phyloP scores from a whole-genome alignment of 1,284 basidiomycete species.

The Nidula niveotomentosa region DNA sequence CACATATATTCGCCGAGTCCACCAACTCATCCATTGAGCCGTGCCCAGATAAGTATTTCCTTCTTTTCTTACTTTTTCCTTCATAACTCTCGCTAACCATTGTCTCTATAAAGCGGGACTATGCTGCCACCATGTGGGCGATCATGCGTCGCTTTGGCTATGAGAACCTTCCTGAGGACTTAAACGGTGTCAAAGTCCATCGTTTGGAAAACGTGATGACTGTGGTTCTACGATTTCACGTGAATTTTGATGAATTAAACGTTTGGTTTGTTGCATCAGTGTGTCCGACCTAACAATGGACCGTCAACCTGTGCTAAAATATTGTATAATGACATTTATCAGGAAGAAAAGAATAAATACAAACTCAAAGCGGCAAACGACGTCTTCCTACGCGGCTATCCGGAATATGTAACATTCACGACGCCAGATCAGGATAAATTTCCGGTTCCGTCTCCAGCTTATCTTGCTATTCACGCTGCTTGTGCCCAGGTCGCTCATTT shows the following conservation, averaged over 20 bases:
- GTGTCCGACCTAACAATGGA: constrained; percentile 1
- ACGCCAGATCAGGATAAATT: constrained; percentile 14
- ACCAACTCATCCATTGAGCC: constrained; percentile 9
- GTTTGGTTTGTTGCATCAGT: constrained; percentile 27
- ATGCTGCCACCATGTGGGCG: constrained; percentile 14
- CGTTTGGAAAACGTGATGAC: constrained; percentile 27
- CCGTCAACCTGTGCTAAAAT: neutral
- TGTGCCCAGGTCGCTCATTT: constrained; percentile 33
- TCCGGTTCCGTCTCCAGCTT: constrained; percentile 18
- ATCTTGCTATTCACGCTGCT: constrained; percentile 31
- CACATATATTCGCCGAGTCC: constrained; percentile 19
- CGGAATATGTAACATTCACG: constrained; percentile 18
- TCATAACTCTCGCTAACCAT: constrained; percentile 1
- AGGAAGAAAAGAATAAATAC: neutral
- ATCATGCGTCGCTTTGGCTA: constrained; percentile 17
- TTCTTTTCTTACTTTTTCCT: neutral
- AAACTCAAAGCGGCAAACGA: neutral
- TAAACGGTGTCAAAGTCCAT: constrained; percentile 20
- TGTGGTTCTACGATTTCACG: constrained; percentile 9
- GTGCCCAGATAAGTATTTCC: constrained; percentile 7
- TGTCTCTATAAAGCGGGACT: constrained; percentile 1
- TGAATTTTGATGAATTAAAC: constrained; percentile 18
- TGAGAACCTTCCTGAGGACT: constrained; percentile 9
- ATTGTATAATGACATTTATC: too few relatives aligned
- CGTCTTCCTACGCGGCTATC: constrained; percentile 4